These are phyloP conservation scores for Phaeosphaeria sp. DNA, from an alignment of 2,329 filamentous ascomycete genomes.

Conservation along the genomic window DNA sequence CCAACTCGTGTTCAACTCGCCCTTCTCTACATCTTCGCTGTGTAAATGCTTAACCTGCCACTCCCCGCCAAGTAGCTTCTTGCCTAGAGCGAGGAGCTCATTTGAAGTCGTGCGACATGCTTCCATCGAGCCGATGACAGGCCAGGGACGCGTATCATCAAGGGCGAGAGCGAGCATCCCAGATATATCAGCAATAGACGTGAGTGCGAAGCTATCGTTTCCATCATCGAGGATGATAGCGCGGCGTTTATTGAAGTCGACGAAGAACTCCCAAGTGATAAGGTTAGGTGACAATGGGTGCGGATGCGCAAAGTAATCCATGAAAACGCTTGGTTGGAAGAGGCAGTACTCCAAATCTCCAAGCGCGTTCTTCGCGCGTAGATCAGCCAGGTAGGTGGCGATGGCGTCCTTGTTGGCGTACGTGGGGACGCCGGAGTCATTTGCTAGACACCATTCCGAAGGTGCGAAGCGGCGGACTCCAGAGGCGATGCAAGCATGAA, in stretches of 20 bases:
- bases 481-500: constrained; percentile 39
- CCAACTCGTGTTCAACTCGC: constrained; percentile 52
- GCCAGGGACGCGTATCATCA: constrained; percentile 33
- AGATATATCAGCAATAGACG: constrained; percentile 33
- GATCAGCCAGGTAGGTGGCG: constrained; percentile 57
- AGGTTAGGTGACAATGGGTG: constrained; percentile 57
- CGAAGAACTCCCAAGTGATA: constrained; percentile 42
- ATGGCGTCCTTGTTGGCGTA: constrained; percentile 61
- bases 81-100: constrained; percentile 36
- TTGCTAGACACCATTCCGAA: constrained; percentile 40
- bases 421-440: constrained; percentile 51
- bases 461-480: constrained; percentile 41
- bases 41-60: constrained; percentile 55
- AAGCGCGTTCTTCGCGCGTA: constrained; percentile 57
- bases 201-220: constrained; percentile 33
- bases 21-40: constrained; percentile 56
- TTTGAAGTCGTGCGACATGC: constrained; percentile 32
- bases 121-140: constrained; percentile 32
- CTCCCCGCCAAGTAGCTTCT: constrained; percentile 38
- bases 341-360: constrained; percentile 63
- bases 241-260: constrained; percentile 34
- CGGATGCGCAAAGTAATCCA: constrained; percentile 63
- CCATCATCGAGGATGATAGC: constrained; percentile 41
- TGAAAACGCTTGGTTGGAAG: constrained; percentile 63
- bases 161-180: constrained; percentile 35